A percentile compares a stretch with the other conserved stretches of the same genome.
Evolutionary conservation across 805 yeast genomes (phyloP).

Genomic region (Ogataea haglerorum): DNA sequence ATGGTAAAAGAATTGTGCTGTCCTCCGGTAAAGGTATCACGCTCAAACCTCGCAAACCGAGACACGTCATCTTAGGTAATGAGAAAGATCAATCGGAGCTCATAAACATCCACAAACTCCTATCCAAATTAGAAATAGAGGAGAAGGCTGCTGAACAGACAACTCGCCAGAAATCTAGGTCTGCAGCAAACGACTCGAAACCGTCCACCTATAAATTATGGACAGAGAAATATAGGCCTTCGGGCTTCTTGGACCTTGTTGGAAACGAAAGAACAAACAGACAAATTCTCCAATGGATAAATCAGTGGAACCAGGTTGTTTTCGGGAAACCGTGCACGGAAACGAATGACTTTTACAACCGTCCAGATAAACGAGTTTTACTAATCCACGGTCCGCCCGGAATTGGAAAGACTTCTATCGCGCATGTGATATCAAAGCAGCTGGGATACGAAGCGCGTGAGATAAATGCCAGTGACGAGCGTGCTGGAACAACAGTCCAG

Average conservation of each 20-base stretch:
- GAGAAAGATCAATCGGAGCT: conserved; percentile 14
- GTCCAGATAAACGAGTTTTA: conserved; percentile 63
- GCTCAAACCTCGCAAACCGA: conserved; percentile 18
- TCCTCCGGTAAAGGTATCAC: conserved; percentile 24
- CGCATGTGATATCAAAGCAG: conserved; percentile 79
- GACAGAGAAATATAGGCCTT: conserved; percentile 72
- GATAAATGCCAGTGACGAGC: conserved; percentile 80
- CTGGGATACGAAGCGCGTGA: conserved; percentile 80
- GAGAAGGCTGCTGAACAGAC: conserved; percentile 18
- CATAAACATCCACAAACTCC: conserved; percentile 25
- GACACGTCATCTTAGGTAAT: not conserved
- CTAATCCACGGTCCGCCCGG: conserved; percentile 93
- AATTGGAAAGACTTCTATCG: conserved; percentile 85
- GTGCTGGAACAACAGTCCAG: conserved; percentile 52
- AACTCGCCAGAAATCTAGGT: conserved; percentile 5
- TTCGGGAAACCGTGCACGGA: conserved; percentile 38
- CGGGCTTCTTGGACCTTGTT: conserved; percentile 57
- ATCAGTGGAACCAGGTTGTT: conserved; percentile 62
- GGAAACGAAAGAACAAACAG: conserved; percentile 70
- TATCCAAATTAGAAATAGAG: conserved; percentile 23
- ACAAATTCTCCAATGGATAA: conserved; percentile 56
- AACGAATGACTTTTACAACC: conserved; percentile 45
- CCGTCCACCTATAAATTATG: conserved; percentile 27
- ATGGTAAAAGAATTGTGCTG: conserved; percentile 4
- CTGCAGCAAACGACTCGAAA: conserved; percentile 12